These are phyloP conservation scores for Nicotiana rustica DNA, from an alignment of 305 asterid species.

Conservation along the genomic window DNA sequence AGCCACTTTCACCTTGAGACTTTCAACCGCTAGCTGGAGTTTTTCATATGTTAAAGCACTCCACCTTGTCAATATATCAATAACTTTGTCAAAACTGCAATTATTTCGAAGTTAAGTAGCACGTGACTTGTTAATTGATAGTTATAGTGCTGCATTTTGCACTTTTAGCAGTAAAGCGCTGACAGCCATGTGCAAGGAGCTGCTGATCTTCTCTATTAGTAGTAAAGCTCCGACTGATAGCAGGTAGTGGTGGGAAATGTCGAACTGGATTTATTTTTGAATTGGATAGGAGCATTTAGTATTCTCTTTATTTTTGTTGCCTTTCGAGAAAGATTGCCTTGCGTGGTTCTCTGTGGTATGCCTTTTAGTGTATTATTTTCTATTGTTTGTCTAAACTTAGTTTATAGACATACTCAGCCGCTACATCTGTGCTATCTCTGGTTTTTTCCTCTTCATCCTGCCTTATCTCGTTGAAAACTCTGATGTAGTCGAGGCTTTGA, in stretches of 20 bases:
- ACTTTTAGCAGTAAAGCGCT: not conserved
- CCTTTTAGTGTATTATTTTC: not conserved
- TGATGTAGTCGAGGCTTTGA: conserved; percentile 30
- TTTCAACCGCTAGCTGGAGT: not conserved
- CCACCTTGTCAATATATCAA: not conserved
- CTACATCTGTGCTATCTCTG: conserved; percentile 16
- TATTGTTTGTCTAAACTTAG: not conserved
- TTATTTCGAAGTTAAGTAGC: not conserved
- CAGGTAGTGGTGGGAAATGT: conserved; percentile 15
- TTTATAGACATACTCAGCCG: not conserved
- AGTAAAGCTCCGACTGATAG: conserved; percentile 1
- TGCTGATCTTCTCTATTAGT: not conserved
- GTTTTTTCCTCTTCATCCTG: conserved; percentile 10
- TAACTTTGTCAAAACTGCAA: conserved; percentile 21
- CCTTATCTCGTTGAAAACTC: not conserved
- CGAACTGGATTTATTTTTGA: conserved; percentile 24
- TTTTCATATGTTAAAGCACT: not conserved
- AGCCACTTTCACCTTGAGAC: conserved; percentile 13
- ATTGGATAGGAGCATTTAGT: not conserved
- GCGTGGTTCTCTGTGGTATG: not conserved
- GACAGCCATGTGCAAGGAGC: conserved; percentile 28
- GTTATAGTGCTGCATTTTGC: conserved; percentile 6
- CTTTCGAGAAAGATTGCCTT: not conserved
- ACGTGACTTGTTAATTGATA: conserved; percentile 8
- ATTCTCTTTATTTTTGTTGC: conserved; percentile 16